Percentiles rank a stretch among this genome's conserved stretches.
phyloP scores from a whole-genome alignment of 2,329 filamentous ascomycete species.

The Xylogone sp. region DNA sequence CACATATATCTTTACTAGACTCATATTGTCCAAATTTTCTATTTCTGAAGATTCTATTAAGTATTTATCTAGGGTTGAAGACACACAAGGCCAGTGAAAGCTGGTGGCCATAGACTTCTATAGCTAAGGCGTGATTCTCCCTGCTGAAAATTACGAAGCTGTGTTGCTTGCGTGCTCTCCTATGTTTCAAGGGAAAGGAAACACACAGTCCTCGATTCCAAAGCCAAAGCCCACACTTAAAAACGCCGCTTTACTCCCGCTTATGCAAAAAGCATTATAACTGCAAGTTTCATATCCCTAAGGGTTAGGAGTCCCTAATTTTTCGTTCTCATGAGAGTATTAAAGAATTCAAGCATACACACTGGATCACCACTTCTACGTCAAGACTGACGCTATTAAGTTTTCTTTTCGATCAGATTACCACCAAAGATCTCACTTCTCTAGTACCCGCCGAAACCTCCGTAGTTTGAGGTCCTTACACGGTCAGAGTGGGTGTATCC shows the following conservation, averaged over 20 bases:
- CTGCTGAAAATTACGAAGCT: neutral
- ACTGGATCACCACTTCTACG: no score
- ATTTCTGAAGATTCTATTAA: no score
- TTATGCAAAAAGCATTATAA: neutral
- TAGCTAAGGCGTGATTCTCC: neutral
- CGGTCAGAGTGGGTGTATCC: constrained; percentile 13
- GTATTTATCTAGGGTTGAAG: no score
- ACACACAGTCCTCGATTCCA: neutral
- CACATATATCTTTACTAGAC: no score
- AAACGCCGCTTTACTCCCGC: neutral
- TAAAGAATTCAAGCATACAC: neutral
- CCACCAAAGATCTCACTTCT: neutral
- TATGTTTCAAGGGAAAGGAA: neutral
- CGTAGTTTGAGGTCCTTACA: constrained; percentile 28
- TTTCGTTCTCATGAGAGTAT: neutral
- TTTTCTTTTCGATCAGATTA: no score
- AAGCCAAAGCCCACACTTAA: neutral
- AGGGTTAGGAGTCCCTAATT: neutral
- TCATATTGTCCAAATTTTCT: no score
- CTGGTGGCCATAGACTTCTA: no score
- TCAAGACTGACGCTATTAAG: no score
- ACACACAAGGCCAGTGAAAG: no score
- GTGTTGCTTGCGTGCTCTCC: neutral
- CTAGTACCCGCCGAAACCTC: constrained; percentile 18
- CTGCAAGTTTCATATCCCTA: neutral